Conservation (phyloP, 1,284 basidiomycete species). For the Ganoderma lucidum region DNA sequence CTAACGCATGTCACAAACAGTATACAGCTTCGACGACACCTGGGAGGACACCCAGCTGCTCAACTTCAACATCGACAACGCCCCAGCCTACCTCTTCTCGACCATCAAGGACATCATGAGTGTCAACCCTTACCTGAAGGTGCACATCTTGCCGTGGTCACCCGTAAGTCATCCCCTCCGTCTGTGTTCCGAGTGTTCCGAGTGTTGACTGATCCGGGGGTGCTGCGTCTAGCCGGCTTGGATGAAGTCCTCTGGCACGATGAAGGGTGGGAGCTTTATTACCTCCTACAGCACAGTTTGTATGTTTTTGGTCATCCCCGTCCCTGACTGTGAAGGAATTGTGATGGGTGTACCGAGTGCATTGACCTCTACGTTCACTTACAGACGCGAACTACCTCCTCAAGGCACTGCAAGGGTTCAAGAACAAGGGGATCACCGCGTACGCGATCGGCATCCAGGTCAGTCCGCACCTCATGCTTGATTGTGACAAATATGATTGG, state of each 20-base stretch:
- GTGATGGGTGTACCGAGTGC: background rate
- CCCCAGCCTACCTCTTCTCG: slow-evolving; percentile 55
- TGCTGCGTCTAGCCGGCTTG: slow-evolving; percentile 51
- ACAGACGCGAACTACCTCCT: slow-evolving; percentile 58
- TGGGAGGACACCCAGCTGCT: slow-evolving; percentile 51
- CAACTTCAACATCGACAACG: slow-evolving; percentile 52
- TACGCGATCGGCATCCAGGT: slow-evolving; percentile 58
- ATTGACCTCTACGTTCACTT: background rate
- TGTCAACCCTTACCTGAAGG: slow-evolving; percentile 50
- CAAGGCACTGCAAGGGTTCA: slow-evolving; percentile 51
- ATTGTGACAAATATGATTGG: background rate
- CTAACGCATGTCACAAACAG: slow-evolving; percentile 37
- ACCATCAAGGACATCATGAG: slow-evolving; percentile 54
- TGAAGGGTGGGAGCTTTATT: slow-evolving; percentile 54
- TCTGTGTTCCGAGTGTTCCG: background rate
- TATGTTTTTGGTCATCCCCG: slow-evolving; percentile 35
- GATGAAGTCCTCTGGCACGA: slow-evolving; percentile 56
- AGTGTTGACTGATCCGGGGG: background rate
- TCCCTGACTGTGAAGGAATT: background rate
- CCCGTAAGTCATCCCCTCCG: slow-evolving; percentile 45
- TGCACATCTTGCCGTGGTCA: slow-evolving; percentile 60
- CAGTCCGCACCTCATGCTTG: background rate
- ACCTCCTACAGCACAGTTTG: slow-evolving; percentile 46
- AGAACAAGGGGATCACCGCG: slow-evolving; percentile 48
- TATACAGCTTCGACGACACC: slow-evolving; percentile 56